These are phyloP conservation scores for Leucosporidium creatinivorum DNA, from an alignment of 768 basidiomycete genomes.

Conservation along the genomic window DNA sequence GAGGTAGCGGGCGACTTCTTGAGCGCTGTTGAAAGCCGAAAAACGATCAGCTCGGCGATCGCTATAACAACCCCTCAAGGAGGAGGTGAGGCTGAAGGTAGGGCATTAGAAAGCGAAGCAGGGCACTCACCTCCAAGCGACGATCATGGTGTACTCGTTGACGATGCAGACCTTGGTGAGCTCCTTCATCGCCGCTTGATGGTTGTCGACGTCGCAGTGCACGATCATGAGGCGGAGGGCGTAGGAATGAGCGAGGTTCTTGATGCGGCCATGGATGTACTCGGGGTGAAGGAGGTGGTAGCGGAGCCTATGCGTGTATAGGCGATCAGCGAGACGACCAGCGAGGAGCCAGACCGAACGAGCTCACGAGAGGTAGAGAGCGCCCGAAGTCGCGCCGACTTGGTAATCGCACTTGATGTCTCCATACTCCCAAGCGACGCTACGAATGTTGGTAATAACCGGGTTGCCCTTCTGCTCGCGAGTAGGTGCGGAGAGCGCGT, in stretches of 20 bases:
- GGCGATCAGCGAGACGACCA: not conserved
- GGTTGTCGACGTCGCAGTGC: constrained; percentile 87
- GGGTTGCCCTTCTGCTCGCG: constrained; percentile 56
- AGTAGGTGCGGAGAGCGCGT: not conserved
- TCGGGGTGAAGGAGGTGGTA: constrained; percentile 97
- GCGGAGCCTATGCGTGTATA: constrained; percentile 55
- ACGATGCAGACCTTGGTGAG: constrained; percentile 78
- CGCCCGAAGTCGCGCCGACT: constrained; percentile 86
- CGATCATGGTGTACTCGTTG: constrained; percentile 85
- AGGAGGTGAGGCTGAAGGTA: not conserved
- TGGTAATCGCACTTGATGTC: constrained; percentile 93
- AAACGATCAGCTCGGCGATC: not conserved
- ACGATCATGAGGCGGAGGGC: constrained; percentile 77
- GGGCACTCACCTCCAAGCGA: constrained; percentile 73
- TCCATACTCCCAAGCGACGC: constrained; percentile 87
- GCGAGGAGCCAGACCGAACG: not conserved
- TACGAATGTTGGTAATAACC: constrained; percentile 74
- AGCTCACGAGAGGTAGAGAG: constrained; percentile 75
- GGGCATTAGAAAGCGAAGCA: constrained; percentile 2
- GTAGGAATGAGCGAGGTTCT: constrained; percentile 72
- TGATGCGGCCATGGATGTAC: constrained; percentile 86
- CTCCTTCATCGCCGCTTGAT: constrained; percentile 83
- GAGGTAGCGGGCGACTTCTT: constrained; percentile 89
- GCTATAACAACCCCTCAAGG: not conserved
- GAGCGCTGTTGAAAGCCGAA: constrained; percentile 51